Conservation (phyloP, 805 yeast species). For the Metschnikowia amazonensis region DNA sequence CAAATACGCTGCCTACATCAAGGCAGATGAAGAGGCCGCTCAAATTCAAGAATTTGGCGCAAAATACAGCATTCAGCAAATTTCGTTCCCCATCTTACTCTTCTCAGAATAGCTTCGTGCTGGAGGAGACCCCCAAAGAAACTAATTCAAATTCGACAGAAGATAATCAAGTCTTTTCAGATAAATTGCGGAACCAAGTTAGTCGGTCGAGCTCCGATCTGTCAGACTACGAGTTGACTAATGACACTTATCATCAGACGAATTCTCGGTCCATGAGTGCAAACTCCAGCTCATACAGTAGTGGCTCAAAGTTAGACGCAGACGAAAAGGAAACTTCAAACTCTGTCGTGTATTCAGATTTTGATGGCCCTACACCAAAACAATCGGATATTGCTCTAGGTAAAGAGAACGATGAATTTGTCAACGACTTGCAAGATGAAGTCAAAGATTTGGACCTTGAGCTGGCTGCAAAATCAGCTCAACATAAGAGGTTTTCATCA, state of each 20-base stretch:
- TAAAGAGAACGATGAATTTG: neutral
- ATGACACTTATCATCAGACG: neutral
- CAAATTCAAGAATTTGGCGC: constrained; percentile 22
- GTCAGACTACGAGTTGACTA: neutral
- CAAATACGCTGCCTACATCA: neutral
- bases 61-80: constrained; percentile 36
- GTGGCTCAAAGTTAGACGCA: neutral
- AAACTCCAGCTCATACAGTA: neutral
- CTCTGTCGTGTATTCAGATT: neutral
- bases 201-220: constrained; percentile 2
- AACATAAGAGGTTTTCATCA: constrained; percentile 6
- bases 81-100: constrained; percentile 21
- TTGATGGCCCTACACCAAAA: neutral
- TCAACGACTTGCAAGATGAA: neutral
- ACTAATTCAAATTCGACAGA: neutral
- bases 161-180: neutral
- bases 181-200: neutral
- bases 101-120: constrained; percentile 3
- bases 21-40: constrained; percentile 5
- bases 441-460: constrained; percentile 3
- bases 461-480: neutral
- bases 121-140: constrained; percentile 4
- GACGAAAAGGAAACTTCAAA: neutral
- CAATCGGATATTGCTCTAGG: neutral
- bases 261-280: neutral